These are phyloP conservation scores for Lumnitzera littorea DNA, from an alignment of 345 rosid species.

Conservation along the genomic window DNA sequence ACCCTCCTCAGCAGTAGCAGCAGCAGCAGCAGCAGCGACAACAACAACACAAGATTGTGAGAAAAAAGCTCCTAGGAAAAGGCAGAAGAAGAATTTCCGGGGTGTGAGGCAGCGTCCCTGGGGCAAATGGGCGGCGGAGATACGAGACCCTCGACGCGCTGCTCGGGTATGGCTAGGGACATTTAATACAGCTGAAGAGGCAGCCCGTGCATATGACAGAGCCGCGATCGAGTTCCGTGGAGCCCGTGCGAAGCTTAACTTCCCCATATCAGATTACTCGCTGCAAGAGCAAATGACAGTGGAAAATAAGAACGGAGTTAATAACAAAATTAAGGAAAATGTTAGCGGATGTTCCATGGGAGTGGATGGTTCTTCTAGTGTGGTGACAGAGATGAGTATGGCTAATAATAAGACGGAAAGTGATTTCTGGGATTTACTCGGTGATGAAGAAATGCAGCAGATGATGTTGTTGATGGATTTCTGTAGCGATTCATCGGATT, in stretches of 20 bases:
- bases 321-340: background rate
- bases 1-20: constrained; percentile 30
- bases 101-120: constrained; percentile 98
- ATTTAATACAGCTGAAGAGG: constrained; percentile 80
- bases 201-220: constrained; percentile 87
- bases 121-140: constrained; percentile 99
- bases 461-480: constrained; percentile 58
- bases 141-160: constrained; percentile 78
- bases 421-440: constrained; percentile 22
- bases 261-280: constrained; percentile 43
- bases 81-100: constrained; percentile 66
- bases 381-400: background rate
- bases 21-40: constrained; percentile 1
- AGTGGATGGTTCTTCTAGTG: too few relatives aligned
- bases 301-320: background rate
- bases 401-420: constrained; percentile 13
- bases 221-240: constrained; percentile 54
- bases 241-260: constrained; percentile 41
- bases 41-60: background rate
- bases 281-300: background rate
- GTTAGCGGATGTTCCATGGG: background rate
- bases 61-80: constrained; percentile 15
- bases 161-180: constrained; percentile 93
- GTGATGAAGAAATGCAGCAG: constrained; percentile 35
- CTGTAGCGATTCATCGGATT: constrained; percentile 53